phyloP scores from a whole-genome alignment of 1,284 basidiomycete species.

The Leccinum ponderosum region DNA sequence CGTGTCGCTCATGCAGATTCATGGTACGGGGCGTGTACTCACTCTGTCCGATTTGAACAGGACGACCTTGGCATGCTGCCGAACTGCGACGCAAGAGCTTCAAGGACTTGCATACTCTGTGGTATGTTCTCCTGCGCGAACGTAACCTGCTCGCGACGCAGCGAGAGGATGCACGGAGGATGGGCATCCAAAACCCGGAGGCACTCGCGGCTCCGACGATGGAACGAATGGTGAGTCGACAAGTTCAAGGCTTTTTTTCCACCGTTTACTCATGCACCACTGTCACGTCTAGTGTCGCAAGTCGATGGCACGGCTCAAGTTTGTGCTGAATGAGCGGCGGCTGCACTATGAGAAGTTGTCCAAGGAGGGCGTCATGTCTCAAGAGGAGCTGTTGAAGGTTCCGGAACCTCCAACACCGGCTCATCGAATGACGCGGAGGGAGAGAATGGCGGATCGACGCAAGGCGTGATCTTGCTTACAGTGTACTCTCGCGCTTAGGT shows the following conservation, averaged over 20 bases:
- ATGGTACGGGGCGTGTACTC: slow-evolving; percentile 3
- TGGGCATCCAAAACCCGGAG: slow-evolving; percentile 47
- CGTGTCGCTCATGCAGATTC: slow-evolving; percentile 13
- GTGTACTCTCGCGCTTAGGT: neutral
- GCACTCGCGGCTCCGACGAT: slow-evolving; percentile 35
- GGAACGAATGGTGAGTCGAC: slow-evolving; percentile 38
- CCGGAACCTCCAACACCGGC: slow-evolving; percentile 15
- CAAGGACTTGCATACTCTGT: slow-evolving; percentile 88
- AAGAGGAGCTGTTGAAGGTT: slow-evolving; percentile 18
- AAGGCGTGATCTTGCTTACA: slow-evolving; percentile 10
- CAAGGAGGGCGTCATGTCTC: slow-evolving; percentile 36
- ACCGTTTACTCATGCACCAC: neutral
- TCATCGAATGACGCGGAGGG: slow-evolving; percentile 26
- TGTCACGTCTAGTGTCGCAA: slow-evolving; percentile 73
- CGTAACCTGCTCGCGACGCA: slow-evolving; percentile 91
- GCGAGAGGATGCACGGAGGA: slow-evolving; percentile 68
- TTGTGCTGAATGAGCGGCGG: slow-evolving; percentile 89
- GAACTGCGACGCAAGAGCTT: slow-evolving; percentile 91
- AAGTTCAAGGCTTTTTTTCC: neutral
- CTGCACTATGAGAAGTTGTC: slow-evolving; percentile 75
- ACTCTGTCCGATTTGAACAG: slow-evolving; percentile 40
- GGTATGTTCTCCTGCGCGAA: slow-evolving; percentile 89
- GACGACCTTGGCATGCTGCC: slow-evolving; percentile 81
- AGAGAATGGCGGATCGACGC: slow-evolving; percentile 20
- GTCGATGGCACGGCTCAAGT: slow-evolving; percentile 97